Base-by-base conservation (phyloP, 345 rosid species). In the Pelargonium nanum region DNA sequence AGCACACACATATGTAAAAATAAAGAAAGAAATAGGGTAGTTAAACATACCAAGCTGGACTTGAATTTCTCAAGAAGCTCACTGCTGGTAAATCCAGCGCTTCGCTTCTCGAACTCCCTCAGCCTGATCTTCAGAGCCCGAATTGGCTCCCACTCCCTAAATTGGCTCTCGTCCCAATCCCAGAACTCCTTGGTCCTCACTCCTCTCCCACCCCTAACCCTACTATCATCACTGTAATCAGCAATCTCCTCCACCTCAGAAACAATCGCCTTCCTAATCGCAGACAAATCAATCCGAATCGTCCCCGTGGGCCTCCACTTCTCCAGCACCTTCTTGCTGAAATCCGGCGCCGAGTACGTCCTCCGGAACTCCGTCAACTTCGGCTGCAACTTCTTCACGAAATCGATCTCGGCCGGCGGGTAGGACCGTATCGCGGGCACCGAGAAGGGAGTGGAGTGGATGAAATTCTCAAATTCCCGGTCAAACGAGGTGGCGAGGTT, bases 301-400 rank as follows among this genome's bases (percentile, higher is more conserved):
- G 69, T 86, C 59, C 93, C 86, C 69, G 80, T 75, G 2, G 95
- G 87, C 0, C 77, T 78, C 98, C 91, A 86, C 75, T 77, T 86
- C 84, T 86, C 95, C 75, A 85, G 69, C 26, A 88, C 98, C 64
- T 78, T 85, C 66, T 85, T 80, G 25, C 98, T 91, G 9, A 91
- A 79, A 68, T 85, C 95, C 53, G 96, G 98, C 44, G 92, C 92
- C 20, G 96, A 87, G 67, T 89, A 93, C 19, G 77, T 89, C 80
- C 94, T 78, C 24, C 96, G 86, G 22, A 93, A 77, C 78, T 93
- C 99, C 63, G 89, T 75, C 22, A 87, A 75, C 73, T 87, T 93
- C 24, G 99, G 99, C 83, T 76, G 88, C 70, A 93, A 74, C 73
- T 75, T 89, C 89, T 85, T 89, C 71, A 85, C 83, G 73, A 93